Percentiles rank a stretch among this genome's conserved stretches.
These are phyloP conservation scores for Trypanosomatidae sp. DNA, from an alignment of 208 protist species.

Conservation along the genomic window DNA sequence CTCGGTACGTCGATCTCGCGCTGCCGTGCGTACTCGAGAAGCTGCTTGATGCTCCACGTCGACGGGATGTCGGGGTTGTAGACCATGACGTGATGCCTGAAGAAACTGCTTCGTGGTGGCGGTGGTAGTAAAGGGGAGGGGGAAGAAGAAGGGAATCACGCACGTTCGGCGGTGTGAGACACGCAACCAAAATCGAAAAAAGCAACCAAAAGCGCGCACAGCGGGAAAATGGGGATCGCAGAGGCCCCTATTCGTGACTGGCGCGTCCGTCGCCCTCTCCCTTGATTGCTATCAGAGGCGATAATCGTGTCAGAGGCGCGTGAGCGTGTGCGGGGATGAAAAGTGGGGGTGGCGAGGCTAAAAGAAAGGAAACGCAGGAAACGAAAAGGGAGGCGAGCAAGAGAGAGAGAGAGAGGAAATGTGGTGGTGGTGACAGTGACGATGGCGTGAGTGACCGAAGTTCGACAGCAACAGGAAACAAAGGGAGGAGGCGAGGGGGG, in stretches of 20 bases:
- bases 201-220: too few species aligned
- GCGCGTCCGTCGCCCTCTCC: not conserved
- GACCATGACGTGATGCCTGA: conserved; percentile 10
- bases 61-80: conserved; percentile 37
- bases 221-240: not conserved
- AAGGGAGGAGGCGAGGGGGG: not conserved
- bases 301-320: not conserved
- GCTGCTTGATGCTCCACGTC: conserved; percentile 44
- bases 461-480: too few species aligned
- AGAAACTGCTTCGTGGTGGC: not conserved
- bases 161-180: not conserved
- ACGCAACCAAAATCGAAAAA: not conserved
- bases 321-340: not conserved
- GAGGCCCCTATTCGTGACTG: not conserved
- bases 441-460: not conserved
- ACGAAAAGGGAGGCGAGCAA: not conserved
- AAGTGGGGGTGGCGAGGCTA: not conserved
- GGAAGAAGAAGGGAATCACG: not conserved
- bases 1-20: conserved; percentile 30
- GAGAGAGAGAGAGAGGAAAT: not conserved
- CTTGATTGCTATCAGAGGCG: not conserved
- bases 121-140: not conserved
- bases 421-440: not conserved
- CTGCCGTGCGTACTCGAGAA: conserved; percentile 37
- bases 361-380: not conserved